phyloP scores from a whole-genome alignment of 305 asterid species.

The Fraxinus platypoda region DNA sequence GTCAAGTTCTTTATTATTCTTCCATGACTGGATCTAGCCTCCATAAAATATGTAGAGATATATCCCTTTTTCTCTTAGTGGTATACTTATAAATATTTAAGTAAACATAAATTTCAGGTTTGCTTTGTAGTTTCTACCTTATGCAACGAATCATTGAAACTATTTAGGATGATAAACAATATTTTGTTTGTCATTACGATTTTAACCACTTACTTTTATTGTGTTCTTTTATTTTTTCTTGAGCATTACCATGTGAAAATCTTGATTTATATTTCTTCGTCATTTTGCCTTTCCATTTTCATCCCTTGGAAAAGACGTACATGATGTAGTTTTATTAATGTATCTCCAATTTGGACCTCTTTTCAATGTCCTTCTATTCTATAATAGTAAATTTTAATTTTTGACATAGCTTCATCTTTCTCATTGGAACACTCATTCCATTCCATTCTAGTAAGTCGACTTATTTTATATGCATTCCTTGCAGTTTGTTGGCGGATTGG shows the following conservation, averaged over 20 bases:
- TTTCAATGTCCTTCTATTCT: not conserved
- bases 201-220: too few species aligned
- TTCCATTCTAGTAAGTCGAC: not conserved
- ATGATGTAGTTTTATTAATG: not conserved
- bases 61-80: not conserved
- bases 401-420: not conserved
- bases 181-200: too few species aligned
- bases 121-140: not conserved
- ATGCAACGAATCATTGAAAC: not conserved
- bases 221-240: not conserved
- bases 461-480: slow-evolving; percentile 14
- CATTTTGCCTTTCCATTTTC: not conserved
- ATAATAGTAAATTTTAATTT: not conserved
- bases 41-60: not conserved
- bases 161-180: not conserved
- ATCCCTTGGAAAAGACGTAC: not conserved
- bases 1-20: not conserved
- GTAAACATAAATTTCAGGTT: not conserved
- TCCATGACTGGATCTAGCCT: not conserved
- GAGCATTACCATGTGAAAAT: not conserved
- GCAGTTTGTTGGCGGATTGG: slow-evolving; percentile 95
- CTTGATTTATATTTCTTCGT: not conserved
- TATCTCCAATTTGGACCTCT: not conserved
- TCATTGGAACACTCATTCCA: not conserved
- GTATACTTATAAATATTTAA: not conserved